Base-by-base conservation (phyloP, 495 filamentous ascomycete genomes). In the Copromyces sp. region DNA sequence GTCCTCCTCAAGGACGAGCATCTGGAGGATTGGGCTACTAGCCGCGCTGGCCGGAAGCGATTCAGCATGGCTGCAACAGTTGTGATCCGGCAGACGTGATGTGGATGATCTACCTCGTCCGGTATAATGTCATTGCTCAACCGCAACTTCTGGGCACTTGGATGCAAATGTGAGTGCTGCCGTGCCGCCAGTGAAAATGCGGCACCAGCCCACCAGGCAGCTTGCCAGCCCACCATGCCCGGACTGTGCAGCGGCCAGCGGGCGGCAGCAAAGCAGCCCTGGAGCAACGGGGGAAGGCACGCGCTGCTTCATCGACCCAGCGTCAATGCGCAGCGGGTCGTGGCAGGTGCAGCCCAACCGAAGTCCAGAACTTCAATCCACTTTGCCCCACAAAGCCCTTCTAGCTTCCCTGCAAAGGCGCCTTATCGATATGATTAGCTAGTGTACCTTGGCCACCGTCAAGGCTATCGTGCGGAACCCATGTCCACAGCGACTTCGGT, bases 31-130 rank as follows among this genome's bases (percentile, higher is more conserved):
- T 59, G 75, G 72, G 45, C 42, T 1, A 79, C 69, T 40, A 77
- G 70, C 75, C 79, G 73, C 41, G 78, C 70, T 40, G 79, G 73
- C 71, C 74, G 74, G 71, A 75, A 76, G 20, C 74, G 73, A 77
- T 73, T 69, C 42, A 80, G 75, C 79, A 80, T 80, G 73, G 41
- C 71, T 65, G 70, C 73, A 65, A 65, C 53, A 35, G 14, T 65
- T 65, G 53, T 65, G 53, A 65, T 65, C 12, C 53, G 53, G 53
- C 53, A 65, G 53, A 24, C 24, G 24, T 65, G 14, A 65, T 65
- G 53, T 65, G 29, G 53, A 29, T 65, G 29, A 24, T 65, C 29
- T 65, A 65, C 53, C 53, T 65, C 14, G 53, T 65, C 53, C 53
- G 53, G 53, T 65, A 65, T 65, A 35, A 35, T 65, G 53, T 35